Evolutionary conservation across 495 filamentous ascomycete species (phyloP), one percentile per base, ranked within the genome.

Genomic region (Apiosordaria backusii): DNA sequence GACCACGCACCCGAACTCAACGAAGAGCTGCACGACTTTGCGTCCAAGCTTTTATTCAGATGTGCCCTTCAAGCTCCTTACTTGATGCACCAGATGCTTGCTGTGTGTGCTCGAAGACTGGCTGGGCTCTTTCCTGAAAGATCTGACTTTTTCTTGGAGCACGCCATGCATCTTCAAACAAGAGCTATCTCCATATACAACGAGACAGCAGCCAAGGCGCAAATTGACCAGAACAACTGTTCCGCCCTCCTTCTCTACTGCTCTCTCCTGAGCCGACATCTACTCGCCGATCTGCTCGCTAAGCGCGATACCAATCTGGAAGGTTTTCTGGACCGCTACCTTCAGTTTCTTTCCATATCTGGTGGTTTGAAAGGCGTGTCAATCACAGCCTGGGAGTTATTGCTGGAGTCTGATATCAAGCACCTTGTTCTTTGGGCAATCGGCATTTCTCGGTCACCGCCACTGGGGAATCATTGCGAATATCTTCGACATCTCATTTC

Each of bases 121-220:
- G 71, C 76, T 16, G 64, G 67, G 29, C 55, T 76, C 1, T 26
- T 71, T 9, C 74, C 77, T 0, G 66, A 68, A 1, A 62, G 61
- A 7, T 60, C 70, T 19, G 65, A 67, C n/a, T 52, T 64, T 29
- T 75, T 76, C 57, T 62, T 72, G 60, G 60, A 71, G 21, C 68
- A 67, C 29, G 72, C 77, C 27, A 72, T 76, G 13, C 63, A 64
- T 4, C 67, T 78, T 18, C 77, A 80, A 53, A 78, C 74, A 1
- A 73, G 69, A 6, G 77, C 76, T 3, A 70, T 80, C 45, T 76
- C 71, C 15, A 68, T 80, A 23, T 80, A 76, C 68, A 80, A 80
- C 68, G 65, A 65, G 13, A 67, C 70, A 18, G 68, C 62, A 4
- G 65, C 71, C 15, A 68, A 59, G 29, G 68, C 71, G 3, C 61